Percentiles rank a stretch among this genome's conserved stretches.
phyloP scores from a whole-genome alignment of 495 filamentous ascomycete genomes.

The Jackrogersella multiformis region DNA sequence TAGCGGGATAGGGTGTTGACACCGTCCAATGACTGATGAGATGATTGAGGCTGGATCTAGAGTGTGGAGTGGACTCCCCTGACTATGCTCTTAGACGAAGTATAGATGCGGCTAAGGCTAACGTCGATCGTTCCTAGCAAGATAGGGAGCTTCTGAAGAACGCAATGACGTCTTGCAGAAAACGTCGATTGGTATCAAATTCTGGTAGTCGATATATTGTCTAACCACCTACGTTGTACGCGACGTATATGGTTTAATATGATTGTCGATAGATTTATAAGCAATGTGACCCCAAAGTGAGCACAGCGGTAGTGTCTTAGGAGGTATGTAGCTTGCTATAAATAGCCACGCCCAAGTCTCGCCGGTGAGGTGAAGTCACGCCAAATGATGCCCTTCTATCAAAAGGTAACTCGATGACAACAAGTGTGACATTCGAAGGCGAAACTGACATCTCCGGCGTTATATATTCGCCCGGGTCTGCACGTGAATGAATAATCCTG shows the following conservation, averaged over 20 bases:
- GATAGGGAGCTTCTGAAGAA: not conserved
- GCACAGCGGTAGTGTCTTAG: slow-evolving; percentile 3
- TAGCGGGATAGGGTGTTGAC: not conserved
- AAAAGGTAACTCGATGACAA: slow-evolving; percentile 11
- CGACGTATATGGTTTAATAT: not conserved
- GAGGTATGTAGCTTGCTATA: not conserved
- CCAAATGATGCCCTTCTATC: not conserved
- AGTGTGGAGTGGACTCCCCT: not conserved
- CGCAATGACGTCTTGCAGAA: not conserved
- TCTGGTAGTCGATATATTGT: slow-evolving; percentile 2
- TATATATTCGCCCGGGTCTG: slow-evolving; percentile 17
- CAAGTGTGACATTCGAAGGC: slow-evolving; percentile 8
- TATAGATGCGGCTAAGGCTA: slow-evolving; percentile 17
- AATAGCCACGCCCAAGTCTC: not conserved
- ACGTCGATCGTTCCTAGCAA: slow-evolving; percentile 1
- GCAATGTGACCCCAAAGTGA: not conserved
- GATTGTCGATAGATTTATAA: not conserved
- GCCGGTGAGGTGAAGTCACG: not conserved
- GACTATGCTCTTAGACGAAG: not conserved
- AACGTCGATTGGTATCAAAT: not conserved
- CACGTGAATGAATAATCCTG: not conserved
- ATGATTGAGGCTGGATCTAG: not conserved
- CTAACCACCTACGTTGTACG: not conserved
- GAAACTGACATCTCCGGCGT: slow-evolving; percentile 7
- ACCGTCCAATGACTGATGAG: slow-evolving; percentile 14